Percentiles rank a stretch among this genome's conserved stretches.
Conservation (phyloP, 2,329 filamentous ascomycete genomes). For the Colletotrichum sp. region DNA sequence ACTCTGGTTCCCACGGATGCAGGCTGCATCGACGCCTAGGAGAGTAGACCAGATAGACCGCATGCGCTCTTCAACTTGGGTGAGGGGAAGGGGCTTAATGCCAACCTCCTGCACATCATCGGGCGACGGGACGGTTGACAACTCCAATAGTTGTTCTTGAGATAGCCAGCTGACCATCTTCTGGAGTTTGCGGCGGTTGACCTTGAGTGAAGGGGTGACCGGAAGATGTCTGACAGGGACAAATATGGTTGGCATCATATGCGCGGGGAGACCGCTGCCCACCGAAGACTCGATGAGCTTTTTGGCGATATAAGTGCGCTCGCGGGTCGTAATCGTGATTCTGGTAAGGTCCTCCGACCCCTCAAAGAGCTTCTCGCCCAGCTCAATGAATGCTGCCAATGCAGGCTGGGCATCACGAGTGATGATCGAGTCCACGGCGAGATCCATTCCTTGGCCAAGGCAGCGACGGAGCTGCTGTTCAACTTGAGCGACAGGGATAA, state of each 20-base stretch:
- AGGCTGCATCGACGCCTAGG: constrained; percentile 40
- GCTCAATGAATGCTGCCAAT: constrained; percentile 54
- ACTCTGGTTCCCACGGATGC: constrained; percentile 46
- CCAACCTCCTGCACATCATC: constrained; percentile 38
- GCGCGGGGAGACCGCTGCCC: constrained; percentile 38
- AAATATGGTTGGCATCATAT: constrained; percentile 53
- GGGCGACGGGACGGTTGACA: constrained; percentile 42
- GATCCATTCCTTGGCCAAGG: constrained; percentile 51
- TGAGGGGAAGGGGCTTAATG: constrained; percentile 52
- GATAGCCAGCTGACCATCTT: constrained; percentile 47
- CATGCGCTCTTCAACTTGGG: constrained; percentile 52
- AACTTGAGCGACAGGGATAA: constrained; percentile 46
- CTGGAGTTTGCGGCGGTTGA: constrained; percentile 53
- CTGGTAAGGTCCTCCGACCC: constrained; percentile 41
- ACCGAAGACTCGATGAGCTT: constrained; percentile 48
- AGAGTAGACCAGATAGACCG: constrained; percentile 52
- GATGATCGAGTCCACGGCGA: constrained; percentile 52
- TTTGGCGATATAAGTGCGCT: constrained; percentile 48
- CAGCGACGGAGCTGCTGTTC: constrained; percentile 53
- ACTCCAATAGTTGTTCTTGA: constrained; percentile 44
- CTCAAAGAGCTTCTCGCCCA: constrained; percentile 44
- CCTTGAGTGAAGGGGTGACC: constrained; percentile 53
- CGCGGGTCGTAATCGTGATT: constrained; percentile 43
- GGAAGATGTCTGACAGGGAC: constrained; percentile 54
- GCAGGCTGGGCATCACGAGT: constrained; percentile 48